Conservation (phyloP, 2,329 filamentous ascomycete genomes). For the Diaporthe citrichinensis region DNA sequence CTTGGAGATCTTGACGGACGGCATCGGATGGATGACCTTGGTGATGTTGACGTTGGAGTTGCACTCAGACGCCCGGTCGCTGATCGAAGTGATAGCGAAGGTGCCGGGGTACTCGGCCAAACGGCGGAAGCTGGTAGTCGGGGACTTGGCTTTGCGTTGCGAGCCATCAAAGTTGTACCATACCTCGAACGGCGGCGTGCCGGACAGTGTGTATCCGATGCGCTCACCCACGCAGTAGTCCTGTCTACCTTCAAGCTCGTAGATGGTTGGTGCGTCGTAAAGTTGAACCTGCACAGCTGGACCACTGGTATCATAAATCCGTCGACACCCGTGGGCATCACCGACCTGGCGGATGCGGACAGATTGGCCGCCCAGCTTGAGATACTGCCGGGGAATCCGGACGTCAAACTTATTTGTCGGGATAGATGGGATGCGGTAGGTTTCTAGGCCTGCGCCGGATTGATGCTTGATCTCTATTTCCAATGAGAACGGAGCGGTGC, state of each 20-base stretch:
- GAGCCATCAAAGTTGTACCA: conserved; percentile 90
- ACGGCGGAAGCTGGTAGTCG: conserved; percentile 88
- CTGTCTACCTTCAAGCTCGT: conserved; percentile 83
- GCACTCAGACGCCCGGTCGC: conserved; percentile 91
- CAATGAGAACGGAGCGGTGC: conserved; percentile 87
- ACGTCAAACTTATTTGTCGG: conserved; percentile 81
- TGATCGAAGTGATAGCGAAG: conserved; percentile 88
- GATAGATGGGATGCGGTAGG: conserved; percentile 86
- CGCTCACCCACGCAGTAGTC: conserved; percentile 98
- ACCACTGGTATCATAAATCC: conserved; percentile 77
- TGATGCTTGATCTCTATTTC: conserved; percentile 96
- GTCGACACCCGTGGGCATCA: conserved; percentile 88
- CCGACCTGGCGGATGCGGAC: conserved; percentile 91
- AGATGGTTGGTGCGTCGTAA: conserved; percentile 92
- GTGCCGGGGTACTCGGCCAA: conserved; percentile 92
- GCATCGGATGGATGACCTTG: conserved; percentile 91
- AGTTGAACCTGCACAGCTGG: conserved; percentile 91
- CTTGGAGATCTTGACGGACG: conserved; percentile 89
- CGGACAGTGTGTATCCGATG: conserved; percentile 91
- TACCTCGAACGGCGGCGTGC: conserved; percentile 92
- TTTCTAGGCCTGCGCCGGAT: conserved; percentile 82
- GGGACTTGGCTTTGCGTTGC: conserved; percentile 82
- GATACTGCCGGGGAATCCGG: conserved; percentile 84
- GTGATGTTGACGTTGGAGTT: conserved; percentile 82
- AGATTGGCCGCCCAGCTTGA: conserved; percentile 90